phyloP scores from a whole-genome alignment of 352 stramenopile species.

The Phytophthora fragariaefolia region DNA sequence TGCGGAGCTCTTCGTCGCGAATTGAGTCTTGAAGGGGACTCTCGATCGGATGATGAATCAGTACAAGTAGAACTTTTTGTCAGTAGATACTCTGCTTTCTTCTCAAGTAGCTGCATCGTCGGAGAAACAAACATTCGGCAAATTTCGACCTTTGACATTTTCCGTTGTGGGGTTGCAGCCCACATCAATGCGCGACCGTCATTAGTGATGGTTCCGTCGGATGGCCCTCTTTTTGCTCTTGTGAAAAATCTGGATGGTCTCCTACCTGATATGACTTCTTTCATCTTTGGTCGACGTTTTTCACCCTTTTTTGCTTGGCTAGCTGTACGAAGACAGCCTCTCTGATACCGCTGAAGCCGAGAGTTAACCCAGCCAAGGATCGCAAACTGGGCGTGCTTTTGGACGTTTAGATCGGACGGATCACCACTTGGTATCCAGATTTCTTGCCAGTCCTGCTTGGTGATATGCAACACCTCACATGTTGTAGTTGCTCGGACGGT shows the following conservation, averaged over 20 bases:
- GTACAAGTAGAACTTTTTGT: constrained; percentile 2
- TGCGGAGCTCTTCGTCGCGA: neutral
- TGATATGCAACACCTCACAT: constrained; percentile 64
- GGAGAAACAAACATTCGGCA: constrained; percentile 24
- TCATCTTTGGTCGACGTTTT: neutral
- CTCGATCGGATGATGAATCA: neutral
- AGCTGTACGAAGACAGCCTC: constrained; percentile 41
- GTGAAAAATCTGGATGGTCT: constrained; percentile 1
- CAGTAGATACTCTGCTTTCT: constrained; percentile 20
- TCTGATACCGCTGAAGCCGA: constrained; percentile 50
- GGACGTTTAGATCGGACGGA: constrained; percentile 42
- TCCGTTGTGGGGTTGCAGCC: constrained; percentile 14
- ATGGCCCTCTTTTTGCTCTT: neutral
- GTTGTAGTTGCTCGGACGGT: constrained; percentile 60
- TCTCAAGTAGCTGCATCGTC: constrained; percentile 17
- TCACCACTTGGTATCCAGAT: constrained; percentile 49
- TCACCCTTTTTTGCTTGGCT: constrained; percentile 37
- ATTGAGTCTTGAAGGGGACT: neutral
- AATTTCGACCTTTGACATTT: constrained; percentile 17
- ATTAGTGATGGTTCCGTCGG: neutral
- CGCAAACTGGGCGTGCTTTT: constrained; percentile 54
- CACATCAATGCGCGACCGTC: constrained; percentile 1
- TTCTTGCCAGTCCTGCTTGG: constrained; percentile 63
- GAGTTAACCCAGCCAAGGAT: constrained; percentile 64
- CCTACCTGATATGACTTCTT: constrained; percentile 1